phyloP scores from a whole-genome alignment of 306 rosid species.

The Dryas alaskensis region DNA sequence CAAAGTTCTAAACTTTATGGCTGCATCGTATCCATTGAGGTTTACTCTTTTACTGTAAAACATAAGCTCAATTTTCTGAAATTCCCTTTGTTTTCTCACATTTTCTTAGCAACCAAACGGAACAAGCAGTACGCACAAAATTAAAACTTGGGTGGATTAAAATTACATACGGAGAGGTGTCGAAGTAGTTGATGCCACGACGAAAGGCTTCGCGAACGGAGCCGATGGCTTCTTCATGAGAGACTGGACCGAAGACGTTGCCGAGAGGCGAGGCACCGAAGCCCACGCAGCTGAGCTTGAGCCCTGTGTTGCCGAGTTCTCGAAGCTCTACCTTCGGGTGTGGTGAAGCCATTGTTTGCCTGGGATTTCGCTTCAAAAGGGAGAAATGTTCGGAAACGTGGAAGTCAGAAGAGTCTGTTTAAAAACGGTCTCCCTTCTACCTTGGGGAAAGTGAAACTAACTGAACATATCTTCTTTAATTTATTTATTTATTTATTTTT shows the following conservation, averaged over 20 bases:
- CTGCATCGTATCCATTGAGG: not conserved
- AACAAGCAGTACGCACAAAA: not conserved
- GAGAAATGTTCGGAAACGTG: too few relatives aligned
- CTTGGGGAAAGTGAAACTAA: too few relatives aligned
- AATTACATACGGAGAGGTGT: conserved; percentile 76
- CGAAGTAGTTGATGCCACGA: conserved; percentile 85
- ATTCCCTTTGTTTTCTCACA: not conserved
- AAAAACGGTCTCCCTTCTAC: too few relatives aligned
- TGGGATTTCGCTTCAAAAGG: not conserved
- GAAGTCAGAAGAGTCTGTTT: too few relatives aligned
- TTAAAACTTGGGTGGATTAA: not conserved
- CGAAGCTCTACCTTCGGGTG: conserved; percentile 48
- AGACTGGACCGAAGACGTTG: conserved; percentile 70
- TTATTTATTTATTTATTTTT: too few relatives aligned
- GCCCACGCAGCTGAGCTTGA: conserved; percentile 68
- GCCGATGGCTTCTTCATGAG: conserved; percentile 65
- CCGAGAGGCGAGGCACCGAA: conserved; percentile 98
- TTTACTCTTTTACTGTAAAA: not conserved
- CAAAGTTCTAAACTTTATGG: not conserved
- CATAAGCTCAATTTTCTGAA: not conserved
- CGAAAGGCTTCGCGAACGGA: conserved; percentile 72
- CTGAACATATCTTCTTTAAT: too few relatives aligned
- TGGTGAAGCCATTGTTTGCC: conserved; percentile 35
- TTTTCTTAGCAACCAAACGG: conserved; percentile 10
- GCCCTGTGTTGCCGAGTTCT: conserved; percentile 79